A percentile compares a stretch with the other conserved stretches of the same genome.
phyloP scores from a whole-genome alignment of 805 yeast species.

The Diddensiella santjacobensis region DNA sequence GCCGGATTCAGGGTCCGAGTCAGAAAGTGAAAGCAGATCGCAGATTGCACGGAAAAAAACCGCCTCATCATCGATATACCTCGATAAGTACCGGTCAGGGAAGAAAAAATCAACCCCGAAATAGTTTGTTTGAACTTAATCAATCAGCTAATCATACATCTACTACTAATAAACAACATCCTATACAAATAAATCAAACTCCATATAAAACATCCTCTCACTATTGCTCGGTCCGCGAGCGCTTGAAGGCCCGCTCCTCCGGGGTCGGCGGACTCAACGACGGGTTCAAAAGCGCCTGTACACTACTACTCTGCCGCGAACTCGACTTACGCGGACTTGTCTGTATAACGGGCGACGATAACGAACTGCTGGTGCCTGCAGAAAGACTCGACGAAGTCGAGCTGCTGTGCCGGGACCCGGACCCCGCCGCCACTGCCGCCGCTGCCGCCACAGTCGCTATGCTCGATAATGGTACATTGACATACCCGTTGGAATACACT shows the following conservation, averaged over 20 bases:
- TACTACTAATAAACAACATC: background rate
- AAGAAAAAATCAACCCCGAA: too few species aligned
- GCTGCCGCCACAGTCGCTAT: background rate
- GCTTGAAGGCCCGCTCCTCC: constrained; percentile 9
- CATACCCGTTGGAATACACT: background rate
- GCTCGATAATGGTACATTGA: background rate
- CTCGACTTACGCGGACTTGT: constrained; percentile 6
- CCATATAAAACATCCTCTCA: background rate
- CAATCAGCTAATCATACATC: background rate
- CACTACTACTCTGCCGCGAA: constrained; percentile 11
- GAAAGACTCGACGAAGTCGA: constrained; percentile 4
- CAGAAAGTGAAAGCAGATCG: too few species aligned
- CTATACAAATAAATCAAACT: background rate
- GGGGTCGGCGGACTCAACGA: constrained; percentile 8
- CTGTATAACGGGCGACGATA: background rate
- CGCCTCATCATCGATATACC: too few species aligned
- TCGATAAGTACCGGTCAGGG: too few species aligned
- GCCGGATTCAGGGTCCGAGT: too few species aligned
- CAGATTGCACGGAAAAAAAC: too few species aligned
- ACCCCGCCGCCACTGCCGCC: constrained; percentile 2
- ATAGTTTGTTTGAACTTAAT: background rate
- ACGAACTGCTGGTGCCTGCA: background rate
- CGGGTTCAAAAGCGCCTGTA: constrained; percentile 24
- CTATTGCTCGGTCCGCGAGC: constrained; percentile 3
- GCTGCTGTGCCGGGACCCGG: background rate